Base-by-base conservation (phyloP, 345 rosid genomes). In the Euphorbia lathyris region DNA sequence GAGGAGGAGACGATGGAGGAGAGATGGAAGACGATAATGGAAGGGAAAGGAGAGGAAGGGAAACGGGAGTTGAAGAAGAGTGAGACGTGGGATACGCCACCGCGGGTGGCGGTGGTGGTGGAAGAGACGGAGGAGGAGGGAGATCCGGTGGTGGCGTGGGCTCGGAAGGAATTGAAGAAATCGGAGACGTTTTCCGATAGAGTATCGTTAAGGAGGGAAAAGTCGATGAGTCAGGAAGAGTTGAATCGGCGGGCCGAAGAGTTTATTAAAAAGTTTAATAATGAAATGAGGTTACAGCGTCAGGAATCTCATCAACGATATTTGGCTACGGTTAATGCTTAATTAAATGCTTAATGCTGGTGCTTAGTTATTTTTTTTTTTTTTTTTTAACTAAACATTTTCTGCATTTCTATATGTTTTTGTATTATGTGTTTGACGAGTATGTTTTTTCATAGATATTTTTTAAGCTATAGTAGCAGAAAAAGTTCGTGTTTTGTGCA, bases 21-120 rank as follows among this genome's bases (percentile, higher is more conserved):
- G 5, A 65, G 84, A 3, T 86, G 90, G 88, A 83, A 57, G 56
- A 26, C 67, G 69, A 84, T 86, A 10, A 84, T 72, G 75, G 86
- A 82, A 53, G 80, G 74, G 25, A 51, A 77, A 59, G 77, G 67
- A 55, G 74, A 52, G 62, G 20, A 29, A 16, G 7, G 17, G n/a
- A 38, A 43, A 1, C 32, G 60, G 22, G 67, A 57, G 51, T 69
- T 81, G 58, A 83, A 76, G 78, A 82, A 78, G 82, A 72, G 83
- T 40, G 87, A 75, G 72, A 76, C 83, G 12, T 86, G 84, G 85
- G 78, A 76, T 32, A 45, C 74, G 16, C 78, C 79, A 4, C 77
- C 77, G 1, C 47, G 58, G 79, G 53, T 47, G 42, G n/a, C n/a
- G n/a, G 58, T 11, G 59, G 36, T 17, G 8, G 53, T 25, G 4